Percentiles rank a stretch among this genome's conserved stretches.
phyloP scores from a whole-genome alignment of 2,329 filamentous ascomycete genomes.

The Tolypocladium nubicola region DNA sequence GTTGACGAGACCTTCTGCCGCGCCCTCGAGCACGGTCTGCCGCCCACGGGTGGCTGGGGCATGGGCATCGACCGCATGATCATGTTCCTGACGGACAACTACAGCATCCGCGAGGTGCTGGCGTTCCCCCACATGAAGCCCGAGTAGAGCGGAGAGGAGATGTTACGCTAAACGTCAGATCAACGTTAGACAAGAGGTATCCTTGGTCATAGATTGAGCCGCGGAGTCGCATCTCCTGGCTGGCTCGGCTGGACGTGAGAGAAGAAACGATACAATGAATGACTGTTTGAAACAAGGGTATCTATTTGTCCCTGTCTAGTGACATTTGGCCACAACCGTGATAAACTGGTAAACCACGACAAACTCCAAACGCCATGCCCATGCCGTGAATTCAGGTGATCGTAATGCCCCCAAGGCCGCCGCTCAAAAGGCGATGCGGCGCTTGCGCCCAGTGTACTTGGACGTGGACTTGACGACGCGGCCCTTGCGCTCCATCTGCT shows the following conservation, averaged over 20 bases:
- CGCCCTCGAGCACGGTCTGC: conserved; percentile 79
- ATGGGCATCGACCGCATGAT: conserved; percentile 91
- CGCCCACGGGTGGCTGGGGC: conserved; percentile 91
- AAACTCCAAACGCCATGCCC: conserved; percentile 14
- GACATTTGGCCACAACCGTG: not conserved
- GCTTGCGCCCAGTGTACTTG: conserved; percentile 88
- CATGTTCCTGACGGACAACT: conserved; percentile 91
- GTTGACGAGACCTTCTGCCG: conserved; percentile 94
- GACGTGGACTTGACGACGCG: conserved; percentile 87
- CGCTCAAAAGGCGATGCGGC: conserved; percentile 61
- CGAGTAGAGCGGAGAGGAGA: conserved; percentile 36
- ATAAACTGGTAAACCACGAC: not conserved
- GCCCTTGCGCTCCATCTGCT: conserved; percentile 88
- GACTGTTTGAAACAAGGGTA: conserved; percentile 5
- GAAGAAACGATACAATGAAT: not conserved
- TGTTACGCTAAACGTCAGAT: not conserved
- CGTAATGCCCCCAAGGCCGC: conserved; percentile 3
- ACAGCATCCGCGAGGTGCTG: conserved; percentile 91
- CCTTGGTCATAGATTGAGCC: not conserved
- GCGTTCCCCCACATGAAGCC: conserved; percentile 99
- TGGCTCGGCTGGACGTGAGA: not conserved
- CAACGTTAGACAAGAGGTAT: not conserved
- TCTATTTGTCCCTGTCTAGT: conserved; percentile 2
- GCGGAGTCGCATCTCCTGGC: not conserved
- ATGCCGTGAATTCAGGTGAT: not conserved